Percentiles rank a stretch among this genome's conserved stretches.
phyloP scores from a whole-genome alignment of 169 alveolate species.

The Plasmodium malariae region DNA sequence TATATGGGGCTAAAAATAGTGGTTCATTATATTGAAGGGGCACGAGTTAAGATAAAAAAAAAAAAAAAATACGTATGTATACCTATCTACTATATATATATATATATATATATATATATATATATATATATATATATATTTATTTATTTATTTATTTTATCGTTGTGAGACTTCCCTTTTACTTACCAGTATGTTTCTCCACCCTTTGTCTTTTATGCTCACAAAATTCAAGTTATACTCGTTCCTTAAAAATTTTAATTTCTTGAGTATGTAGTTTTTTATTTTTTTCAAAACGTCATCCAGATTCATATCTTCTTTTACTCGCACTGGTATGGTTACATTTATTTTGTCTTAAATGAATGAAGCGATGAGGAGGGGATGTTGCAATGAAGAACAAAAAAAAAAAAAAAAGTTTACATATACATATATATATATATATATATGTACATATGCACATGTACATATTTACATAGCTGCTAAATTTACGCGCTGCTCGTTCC shows the following conservation, averaged over 20 bases:
- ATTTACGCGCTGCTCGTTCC: no score
- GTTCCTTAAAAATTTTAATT: background rate
- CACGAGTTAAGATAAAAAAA: no score
- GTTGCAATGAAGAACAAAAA: background rate
- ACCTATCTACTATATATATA: no score
- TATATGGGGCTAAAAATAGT: no score
- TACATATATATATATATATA: conserved; percentile 17
- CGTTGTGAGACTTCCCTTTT: background rate
- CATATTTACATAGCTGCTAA: background rate
- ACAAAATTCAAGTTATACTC: conserved; percentile 25
- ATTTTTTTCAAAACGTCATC: conserved; percentile 21
- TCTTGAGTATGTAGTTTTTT: conserved; percentile 13
- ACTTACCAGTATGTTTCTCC: conserved; percentile 23
- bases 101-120: background rate
- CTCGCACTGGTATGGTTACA: conserved; percentile 1
- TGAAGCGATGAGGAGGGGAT: background rate
- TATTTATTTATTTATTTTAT: background rate
- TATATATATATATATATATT: background rate
- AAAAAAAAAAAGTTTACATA: background rate
- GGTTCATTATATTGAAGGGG: no score
- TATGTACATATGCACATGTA: conserved; percentile 16
- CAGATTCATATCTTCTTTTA: conserved; percentile 25
- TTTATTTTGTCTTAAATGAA: background rate
- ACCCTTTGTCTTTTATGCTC: conserved; percentile 19
- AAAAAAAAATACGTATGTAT: background rate